Conservation (phyloP, 805 yeast species). For the Suhomyces xylopsoci region DNA sequence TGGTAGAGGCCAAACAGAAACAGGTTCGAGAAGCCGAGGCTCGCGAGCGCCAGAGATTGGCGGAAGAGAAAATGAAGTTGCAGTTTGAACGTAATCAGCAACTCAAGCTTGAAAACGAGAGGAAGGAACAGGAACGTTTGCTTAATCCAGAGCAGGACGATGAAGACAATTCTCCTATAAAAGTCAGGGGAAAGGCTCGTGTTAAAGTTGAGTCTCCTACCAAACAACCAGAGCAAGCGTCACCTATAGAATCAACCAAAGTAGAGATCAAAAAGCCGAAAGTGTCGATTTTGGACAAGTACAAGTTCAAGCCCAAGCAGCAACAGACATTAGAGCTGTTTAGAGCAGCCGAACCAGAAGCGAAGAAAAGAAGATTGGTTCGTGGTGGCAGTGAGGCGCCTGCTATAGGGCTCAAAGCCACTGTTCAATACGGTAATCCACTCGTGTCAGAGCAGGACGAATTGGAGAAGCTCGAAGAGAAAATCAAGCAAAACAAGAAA, state of each 20-base stretch:
- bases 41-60: slow-evolving; percentile 9
- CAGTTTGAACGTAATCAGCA: slow-evolving; percentile 11
- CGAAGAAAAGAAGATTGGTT: slow-evolving; percentile 35
- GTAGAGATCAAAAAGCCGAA: slow-evolving; percentile 39
- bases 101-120: background rate
- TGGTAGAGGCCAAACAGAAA: slow-evolving; percentile 13
- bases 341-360: slow-evolving; percentile 18
- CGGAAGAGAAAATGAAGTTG: slow-evolving; percentile 12
- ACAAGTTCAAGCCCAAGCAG: slow-evolving; percentile 28
- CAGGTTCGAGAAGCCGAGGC: slow-evolving; percentile 11
- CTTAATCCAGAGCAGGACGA: slow-evolving; percentile 15
- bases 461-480: slow-evolving; percentile 38
- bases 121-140: slow-evolving; percentile 5
- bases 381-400: slow-evolving; percentile 18
- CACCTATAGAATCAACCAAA: slow-evolving; percentile 33
- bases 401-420: background rate
- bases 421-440: background rate
- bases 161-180: slow-evolving; percentile 38
- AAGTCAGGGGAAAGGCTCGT: slow-evolving; percentile 31
- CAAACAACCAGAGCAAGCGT: slow-evolving; percentile 4
- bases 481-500: slow-evolving; percentile 31
- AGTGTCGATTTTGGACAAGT: slow-evolving; percentile 42
- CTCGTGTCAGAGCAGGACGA: slow-evolving; percentile 22
- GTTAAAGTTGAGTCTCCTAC: slow-evolving; percentile 12
- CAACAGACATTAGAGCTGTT: slow-evolving; percentile 31